Percentiles rank a stretch among this genome's conserved stretches.
phyloP scores from a whole-genome alignment of 2,329 filamentous ascomycete genomes.

The Xylariaceae sp. region DNA sequence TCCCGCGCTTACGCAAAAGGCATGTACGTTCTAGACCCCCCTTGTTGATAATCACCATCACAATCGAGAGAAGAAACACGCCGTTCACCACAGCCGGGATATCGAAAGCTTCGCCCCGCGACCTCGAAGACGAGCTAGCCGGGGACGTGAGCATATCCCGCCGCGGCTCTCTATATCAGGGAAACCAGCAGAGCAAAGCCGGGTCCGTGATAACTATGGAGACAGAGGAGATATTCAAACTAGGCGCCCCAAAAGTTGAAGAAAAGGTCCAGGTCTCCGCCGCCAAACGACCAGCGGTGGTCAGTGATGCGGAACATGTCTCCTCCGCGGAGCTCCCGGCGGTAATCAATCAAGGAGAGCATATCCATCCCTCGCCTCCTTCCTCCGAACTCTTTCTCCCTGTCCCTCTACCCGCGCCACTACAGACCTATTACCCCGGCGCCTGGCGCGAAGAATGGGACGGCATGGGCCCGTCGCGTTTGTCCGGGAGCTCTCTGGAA shows the following conservation, averaged over 20 bases:
- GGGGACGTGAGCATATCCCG: conserved; percentile 27
- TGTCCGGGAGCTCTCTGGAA: not conserved
- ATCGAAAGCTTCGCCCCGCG: conserved; percentile 24
- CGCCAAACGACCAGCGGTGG: conserved; percentile 1
- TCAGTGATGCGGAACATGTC: conserved; percentile 1
- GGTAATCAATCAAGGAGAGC: too few relatives aligned
- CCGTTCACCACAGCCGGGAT: conserved; percentile 29
- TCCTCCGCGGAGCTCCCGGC: not conserved
- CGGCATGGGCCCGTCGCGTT: conserved; percentile 13
- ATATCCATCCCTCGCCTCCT: not conserved
- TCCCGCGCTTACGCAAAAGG: conserved; percentile 2
- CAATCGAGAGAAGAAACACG: conserved; percentile 28
- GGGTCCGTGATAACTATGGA: conserved; percentile 24
- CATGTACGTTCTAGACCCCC: conserved; percentile 21
- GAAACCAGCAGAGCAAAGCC: conserved; percentile 18
- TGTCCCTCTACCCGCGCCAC: conserved; percentile 14
- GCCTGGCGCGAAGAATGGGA: conserved; percentile 29
- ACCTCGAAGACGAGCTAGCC: conserved; percentile 23
- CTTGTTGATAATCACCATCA: conserved; percentile 28
- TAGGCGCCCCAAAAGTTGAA: not conserved
- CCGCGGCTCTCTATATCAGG: conserved; percentile 22
- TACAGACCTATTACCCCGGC: conserved; percentile 25
- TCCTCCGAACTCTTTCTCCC: not conserved
- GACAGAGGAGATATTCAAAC: conserved; percentile 23
- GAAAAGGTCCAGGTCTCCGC: not conserved